A percentile compares a stretch with the other conserved stretches of the same genome.
These are phyloP conservation scores for Eimeria falciformis DNA, from an alignment of 169 alveolate species.

Conservation along the genomic window DNA sequence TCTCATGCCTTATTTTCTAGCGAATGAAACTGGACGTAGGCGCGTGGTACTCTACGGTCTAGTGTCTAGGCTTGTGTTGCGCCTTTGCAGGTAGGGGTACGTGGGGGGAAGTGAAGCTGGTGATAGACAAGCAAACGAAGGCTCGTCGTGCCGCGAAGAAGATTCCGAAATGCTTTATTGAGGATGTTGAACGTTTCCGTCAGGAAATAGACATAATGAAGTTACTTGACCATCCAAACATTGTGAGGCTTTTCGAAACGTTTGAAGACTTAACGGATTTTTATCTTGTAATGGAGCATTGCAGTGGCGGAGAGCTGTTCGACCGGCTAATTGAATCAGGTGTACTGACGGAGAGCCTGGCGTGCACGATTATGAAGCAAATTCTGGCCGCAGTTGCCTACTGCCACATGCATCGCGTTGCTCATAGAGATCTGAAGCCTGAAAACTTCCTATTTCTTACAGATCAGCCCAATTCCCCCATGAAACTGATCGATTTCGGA, in stretches of 20 bases:
- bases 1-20: no score
- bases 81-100: conserved; percentile 83
- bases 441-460: conserved; percentile 88
- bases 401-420: conserved; percentile 91
- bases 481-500: conserved; percentile 93
- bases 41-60: no score
- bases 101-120: conserved; percentile 86
- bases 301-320: conserved; percentile 95
- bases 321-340: conserved; percentile 89
- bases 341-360: conserved; percentile 90
- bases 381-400: conserved; percentile 93
- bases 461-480: conserved; percentile 77
- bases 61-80: neutral
- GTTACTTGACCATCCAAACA: conserved; percentile 96
- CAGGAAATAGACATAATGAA: conserved; percentile 92
- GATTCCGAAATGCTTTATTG: conserved; percentile 85
- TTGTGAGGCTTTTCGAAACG: conserved; percentile 93
- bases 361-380: conserved; percentile 93
- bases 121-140: conserved; percentile 81
- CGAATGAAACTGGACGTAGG: no score
- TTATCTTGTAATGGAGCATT: conserved; percentile 92
- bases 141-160: conserved; percentile 85
- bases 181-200: conserved; percentile 82
- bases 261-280: conserved; percentile 88
- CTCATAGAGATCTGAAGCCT: conserved; percentile 93